Evolutionary conservation across 2,329 filamentous ascomycete species (phyloP).

Genomic region (Exophiala lecanii-corni): DNA sequence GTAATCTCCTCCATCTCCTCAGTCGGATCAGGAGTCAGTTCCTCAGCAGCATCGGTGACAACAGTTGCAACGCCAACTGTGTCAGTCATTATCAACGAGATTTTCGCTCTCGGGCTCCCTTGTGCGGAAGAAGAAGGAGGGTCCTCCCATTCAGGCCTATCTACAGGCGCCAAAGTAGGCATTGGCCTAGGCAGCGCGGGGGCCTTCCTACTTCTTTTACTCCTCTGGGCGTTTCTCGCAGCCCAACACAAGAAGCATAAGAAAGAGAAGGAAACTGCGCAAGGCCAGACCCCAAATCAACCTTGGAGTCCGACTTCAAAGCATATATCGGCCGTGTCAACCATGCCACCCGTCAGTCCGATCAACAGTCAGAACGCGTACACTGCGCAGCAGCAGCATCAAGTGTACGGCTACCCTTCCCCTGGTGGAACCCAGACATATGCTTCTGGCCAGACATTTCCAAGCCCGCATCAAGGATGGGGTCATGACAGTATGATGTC

Average conservation of each 20-base stretch:
- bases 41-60: slow-evolving; percentile 6
- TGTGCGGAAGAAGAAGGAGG: slow-evolving; percentile 14
- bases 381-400: too few species aligned
- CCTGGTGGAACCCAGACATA: too few species aligned
- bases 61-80: slow-evolving; percentile 10
- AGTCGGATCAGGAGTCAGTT: too few species aligned
- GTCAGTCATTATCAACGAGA: slow-evolving; percentile 18
- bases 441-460: too few species aligned
- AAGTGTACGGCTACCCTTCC: too few species aligned
- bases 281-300: not conserved
- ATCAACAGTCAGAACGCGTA: too few species aligned
- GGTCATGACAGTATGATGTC: too few species aligned
- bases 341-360: slow-evolving; percentile 12
- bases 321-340: slow-evolving; percentile 13
- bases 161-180: slow-evolving; percentile 29
- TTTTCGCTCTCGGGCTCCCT: slow-evolving; percentile 19
- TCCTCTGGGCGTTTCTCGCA: slow-evolving; percentile 9
- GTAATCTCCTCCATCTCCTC: slow-evolving; percentile 14
- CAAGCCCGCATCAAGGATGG: too few species aligned
- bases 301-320: not conserved
- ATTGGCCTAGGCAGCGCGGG: slow-evolving; percentile 38
- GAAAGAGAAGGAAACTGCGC: not conserved
- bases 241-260: not conserved
- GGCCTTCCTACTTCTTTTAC: slow-evolving; percentile 27
- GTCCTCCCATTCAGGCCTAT: slow-evolving; percentile 17